A percentile compares a stretch with the other conserved stretches of the same genome.
Evolutionary conservation across 73 alveolate genomes (phyloP).

Genomic region (Symbiodinium pilosum): DNA sequence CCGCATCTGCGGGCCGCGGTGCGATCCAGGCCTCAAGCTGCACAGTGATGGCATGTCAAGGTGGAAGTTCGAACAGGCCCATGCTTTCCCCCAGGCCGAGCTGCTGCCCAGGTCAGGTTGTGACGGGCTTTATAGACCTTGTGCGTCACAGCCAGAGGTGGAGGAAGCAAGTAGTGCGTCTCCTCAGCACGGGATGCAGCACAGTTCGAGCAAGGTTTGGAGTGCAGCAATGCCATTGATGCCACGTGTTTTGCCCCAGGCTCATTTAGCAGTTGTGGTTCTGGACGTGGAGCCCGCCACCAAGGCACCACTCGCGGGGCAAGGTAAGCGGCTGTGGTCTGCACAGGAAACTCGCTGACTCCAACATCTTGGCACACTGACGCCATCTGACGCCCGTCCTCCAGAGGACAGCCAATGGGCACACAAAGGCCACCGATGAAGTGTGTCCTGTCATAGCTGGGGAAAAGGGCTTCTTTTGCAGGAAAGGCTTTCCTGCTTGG

Average conservation of each 20-base stretch:
- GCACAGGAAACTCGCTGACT: not conserved
- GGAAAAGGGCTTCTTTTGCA: too few relatives aligned
- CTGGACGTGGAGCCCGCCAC: constrained; percentile 44
- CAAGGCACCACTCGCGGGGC: constrained; percentile 61
- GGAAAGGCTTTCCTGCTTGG: constrained; percentile 5
- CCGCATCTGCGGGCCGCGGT: not conserved
- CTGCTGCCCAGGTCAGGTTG: not conserved
- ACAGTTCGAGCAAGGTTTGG: not conserved
- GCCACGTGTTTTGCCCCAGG: too few relatives aligned
- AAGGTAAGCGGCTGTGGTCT: constrained; percentile 43
- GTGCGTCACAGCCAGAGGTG: constrained; percentile 49
- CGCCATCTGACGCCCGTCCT: not conserved
- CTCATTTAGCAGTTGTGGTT: constrained; percentile 3
- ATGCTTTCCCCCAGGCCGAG: not conserved
- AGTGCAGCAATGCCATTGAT: too few relatives aligned
- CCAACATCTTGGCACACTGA: not conserved
- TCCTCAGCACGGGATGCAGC: not conserved
- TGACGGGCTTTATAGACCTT: not conserved
- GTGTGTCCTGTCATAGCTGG: not conserved
- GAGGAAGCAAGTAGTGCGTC: constrained; percentile 1
- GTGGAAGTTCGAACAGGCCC: too few relatives aligned
- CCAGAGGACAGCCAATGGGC: constrained; percentile 4
- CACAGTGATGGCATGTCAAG: not conserved
- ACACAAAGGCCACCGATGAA: constrained; percentile 71
- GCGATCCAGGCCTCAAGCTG: not conserved